A percentile compares a stretch with the other conserved stretches of the same genome.
phyloP scores from a whole-genome alignment of 2,329 filamentous ascomycete species.

The Sarocladiaceae sp. region DNA sequence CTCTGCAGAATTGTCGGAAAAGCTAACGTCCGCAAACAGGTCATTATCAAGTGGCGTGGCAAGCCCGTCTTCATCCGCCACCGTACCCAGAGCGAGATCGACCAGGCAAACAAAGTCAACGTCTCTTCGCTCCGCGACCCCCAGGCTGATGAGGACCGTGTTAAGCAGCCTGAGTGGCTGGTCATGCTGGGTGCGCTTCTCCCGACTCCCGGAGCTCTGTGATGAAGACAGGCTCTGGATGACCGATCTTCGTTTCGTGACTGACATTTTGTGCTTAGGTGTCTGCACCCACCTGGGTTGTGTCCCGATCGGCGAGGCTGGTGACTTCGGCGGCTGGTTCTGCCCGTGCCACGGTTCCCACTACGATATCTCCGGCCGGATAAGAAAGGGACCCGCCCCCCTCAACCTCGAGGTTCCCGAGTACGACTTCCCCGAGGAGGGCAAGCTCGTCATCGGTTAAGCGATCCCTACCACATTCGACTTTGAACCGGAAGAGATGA shows the following conservation, averaged over 20 bases:
- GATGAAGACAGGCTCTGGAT: no score
- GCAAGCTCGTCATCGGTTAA: conserved; percentile 88
- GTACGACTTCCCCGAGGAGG: conserved; percentile 91
- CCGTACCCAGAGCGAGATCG: conserved; percentile 88
- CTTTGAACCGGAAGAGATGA: no score
- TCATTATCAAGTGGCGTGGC: conserved; percentile 99
- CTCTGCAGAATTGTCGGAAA: neutral
- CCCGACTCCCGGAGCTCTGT: neutral
- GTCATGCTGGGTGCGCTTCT: conserved; percentile 79
- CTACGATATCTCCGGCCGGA: conserved; percentile 98
- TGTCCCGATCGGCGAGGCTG: conserved; percentile 97
- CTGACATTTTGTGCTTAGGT: no score
- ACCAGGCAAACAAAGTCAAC: conserved; percentile 86
- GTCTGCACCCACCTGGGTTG: conserved; percentile 99
- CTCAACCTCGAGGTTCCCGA: conserved; percentile 92
- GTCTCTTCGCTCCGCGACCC: conserved; percentile 82
- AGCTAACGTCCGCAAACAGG: conserved; percentile 37
- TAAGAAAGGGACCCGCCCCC: conserved; percentile 94
- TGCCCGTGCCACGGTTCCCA: conserved; percentile 99
- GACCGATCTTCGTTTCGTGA: conserved; percentile 16
- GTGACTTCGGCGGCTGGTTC: conserved; percentile 99
- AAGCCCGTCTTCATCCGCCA: conserved; percentile 99
- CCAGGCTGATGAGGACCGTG: conserved; percentile 83
- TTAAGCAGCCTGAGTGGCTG: conserved; percentile 98
- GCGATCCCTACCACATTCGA: conserved; percentile 15